A percentile compares a stretch with the other conserved stretches of the same genome.
phyloP scores from a whole-genome alignment of 2,329 filamentous ascomycete genomes.

The Talaromyces sp. region DNA sequence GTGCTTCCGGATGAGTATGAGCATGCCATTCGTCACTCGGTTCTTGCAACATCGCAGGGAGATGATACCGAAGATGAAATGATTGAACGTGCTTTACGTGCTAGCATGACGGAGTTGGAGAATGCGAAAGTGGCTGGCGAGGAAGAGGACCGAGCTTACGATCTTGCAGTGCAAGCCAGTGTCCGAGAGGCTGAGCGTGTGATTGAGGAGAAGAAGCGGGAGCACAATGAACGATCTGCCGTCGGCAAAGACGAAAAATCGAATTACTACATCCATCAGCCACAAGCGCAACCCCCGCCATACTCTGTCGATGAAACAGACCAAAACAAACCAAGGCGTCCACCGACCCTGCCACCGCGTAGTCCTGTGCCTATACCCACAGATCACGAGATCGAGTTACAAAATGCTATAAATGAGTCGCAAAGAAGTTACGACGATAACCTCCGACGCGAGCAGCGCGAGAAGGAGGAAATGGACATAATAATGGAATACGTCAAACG shows the following conservation, averaged over 20 bases:
- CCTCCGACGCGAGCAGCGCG: constrained; percentile 47
- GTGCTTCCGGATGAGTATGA: constrained; percentile 57
- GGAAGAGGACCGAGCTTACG: constrained; percentile 46
- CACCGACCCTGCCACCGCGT: constrained; percentile 11
- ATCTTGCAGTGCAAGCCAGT: constrained; percentile 51
- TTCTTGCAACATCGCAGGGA: constrained; percentile 67
- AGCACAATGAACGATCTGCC: background rate
- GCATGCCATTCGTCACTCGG: constrained; percentile 66
- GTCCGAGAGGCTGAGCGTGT: constrained; percentile 42
- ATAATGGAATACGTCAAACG: constrained; percentile 74
- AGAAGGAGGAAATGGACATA: constrained; percentile 65
- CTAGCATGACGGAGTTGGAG: constrained; percentile 62
- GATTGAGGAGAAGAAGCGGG: constrained; percentile 20
- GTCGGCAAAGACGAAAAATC: background rate
- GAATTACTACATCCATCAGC: background rate
- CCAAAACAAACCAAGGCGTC: background rate
- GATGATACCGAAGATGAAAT: constrained; percentile 66
- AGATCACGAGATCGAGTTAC: constrained; percentile 31
- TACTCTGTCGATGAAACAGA: background rate
- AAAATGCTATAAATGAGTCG: constrained; percentile 27
- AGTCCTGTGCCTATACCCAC: background rate
- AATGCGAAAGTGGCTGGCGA: constrained; percentile 31
- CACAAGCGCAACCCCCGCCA: background rate
- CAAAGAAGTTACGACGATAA: constrained; percentile 38
- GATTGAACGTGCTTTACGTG: constrained; percentile 70